Evolutionary conservation across 2,329 filamentous ascomycete genomes (phyloP), one percentile per base, ranked within the genome.

Genomic region (Claviceps quebecensis): DNA sequence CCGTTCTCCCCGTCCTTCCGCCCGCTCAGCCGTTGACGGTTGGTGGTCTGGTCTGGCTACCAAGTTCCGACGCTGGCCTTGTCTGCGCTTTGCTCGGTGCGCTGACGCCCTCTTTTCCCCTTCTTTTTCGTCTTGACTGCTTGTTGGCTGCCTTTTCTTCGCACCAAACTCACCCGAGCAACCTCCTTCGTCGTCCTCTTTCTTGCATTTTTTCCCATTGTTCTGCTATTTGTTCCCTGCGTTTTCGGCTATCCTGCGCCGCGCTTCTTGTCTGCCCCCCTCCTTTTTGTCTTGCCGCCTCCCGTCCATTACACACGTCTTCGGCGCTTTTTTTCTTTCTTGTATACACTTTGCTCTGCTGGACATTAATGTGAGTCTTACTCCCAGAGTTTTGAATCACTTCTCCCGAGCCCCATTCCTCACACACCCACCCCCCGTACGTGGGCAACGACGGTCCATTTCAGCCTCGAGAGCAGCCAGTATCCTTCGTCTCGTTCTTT

Each of bases 301-400:
- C n/a, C n/a, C 11, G 13, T 22, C 19, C 40, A 43, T 43, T 19
- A 41, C n/a, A 43, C 17, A 43, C 40, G 40, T 43, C 40, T 23
- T 22, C 19, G 19, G 29, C 11, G n/a, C 16, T 23, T 16, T 39
- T 14, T 16, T n/a, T 13, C 14, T 40, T 19, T 53, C 36, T 34
- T 38, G 45, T 50, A 41, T 37, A 36, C 14, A 22, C 38, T 29
- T 53, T 53, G 56, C 55, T 59, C 55, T 53, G 56, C 55, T 60
- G 55, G 60, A 64, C 53, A 65, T 66, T 61, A 65, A 66, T 66
- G 65, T 67, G 62, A 67, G 65, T 67, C 57, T 47, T 11, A 16
- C 51, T 45, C 45, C 45, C 29, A 29, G n/a, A 23, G 14, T 26
- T 43, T 17, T 23, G 34, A 39, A 47, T n/a, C 34, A 40, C 17